Evolutionary conservation across 176 grass and related monocot species (phyloP).

Genomic region (Oryza australiensis): DNA sequence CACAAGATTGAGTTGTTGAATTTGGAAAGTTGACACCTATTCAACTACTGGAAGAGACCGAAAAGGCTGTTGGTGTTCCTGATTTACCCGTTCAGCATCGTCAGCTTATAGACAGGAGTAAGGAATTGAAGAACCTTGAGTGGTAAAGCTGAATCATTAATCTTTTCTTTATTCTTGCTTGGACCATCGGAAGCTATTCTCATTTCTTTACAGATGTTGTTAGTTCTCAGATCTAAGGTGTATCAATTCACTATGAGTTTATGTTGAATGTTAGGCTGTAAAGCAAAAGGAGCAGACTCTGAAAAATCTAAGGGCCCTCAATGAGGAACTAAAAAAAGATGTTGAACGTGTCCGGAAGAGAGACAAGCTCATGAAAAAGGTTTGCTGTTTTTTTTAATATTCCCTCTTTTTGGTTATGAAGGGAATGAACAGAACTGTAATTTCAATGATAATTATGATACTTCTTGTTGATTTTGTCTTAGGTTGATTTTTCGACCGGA

Average conservation of each 20-base stretch:
- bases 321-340: constrained; percentile 85
- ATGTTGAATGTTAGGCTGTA: constrained; percentile 52
- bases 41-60: constrained; percentile 91
- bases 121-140: constrained; percentile 65
- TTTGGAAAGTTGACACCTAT: constrained; percentile 90
- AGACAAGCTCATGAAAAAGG: constrained; percentile 46
- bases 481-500: not conserved
- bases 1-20: constrained; percentile 89
- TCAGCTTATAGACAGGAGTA: constrained; percentile 66
- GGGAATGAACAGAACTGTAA: not conserved
- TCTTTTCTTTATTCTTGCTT: constrained; percentile 12
- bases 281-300: constrained; percentile 74
- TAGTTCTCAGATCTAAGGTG: not conserved
- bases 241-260: not conserved
- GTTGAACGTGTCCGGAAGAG: constrained; percentile 74
- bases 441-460: not conserved
- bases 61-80: constrained; percentile 88
- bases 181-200: constrained; percentile 21
- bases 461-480: not conserved
- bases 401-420: not conserved
- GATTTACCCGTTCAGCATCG: constrained; percentile 80
- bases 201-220: constrained; percentile 5
- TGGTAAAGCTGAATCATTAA: constrained; percentile 51
- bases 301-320: constrained; percentile 78
- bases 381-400: not conserved